Conservation (phyloP, 306 rosid genomes). For the Sesbania bispinosa region DNA sequence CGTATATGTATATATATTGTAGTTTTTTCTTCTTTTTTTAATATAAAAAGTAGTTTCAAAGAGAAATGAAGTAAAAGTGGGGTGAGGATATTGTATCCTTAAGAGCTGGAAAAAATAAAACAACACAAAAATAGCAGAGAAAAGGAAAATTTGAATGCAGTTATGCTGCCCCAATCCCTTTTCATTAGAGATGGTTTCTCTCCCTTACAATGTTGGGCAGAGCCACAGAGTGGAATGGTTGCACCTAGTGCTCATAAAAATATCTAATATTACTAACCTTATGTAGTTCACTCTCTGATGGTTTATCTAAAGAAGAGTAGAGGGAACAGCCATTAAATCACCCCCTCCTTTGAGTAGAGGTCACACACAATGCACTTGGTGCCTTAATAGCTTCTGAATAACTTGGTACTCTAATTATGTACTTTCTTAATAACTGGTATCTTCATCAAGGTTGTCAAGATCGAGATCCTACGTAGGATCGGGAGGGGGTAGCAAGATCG, state of each 20-base stretch:
- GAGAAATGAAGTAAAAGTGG: background rate
- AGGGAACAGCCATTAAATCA: background rate
- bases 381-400: background rate
- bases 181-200: conserved; percentile 2
- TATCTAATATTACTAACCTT: background rate
- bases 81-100: background rate
- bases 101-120: background rate
- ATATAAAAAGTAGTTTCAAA: background rate
- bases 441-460: too few species aligned
- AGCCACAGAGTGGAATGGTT: background rate
- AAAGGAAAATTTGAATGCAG: background rate
- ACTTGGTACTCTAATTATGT: background rate
- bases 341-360: too few species aligned
- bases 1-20: background rate
- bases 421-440: background rate
- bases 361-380: too few species aligned
- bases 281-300: background rate
- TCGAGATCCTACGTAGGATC: too few species aligned
- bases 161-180: conserved; percentile 5
- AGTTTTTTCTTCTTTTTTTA: background rate
- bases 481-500: too few species aligned
- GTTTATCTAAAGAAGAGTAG: conserved; percentile 1
- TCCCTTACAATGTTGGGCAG: background rate
- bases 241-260: background rate
- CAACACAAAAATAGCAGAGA: background rate